Evolutionary conservation across 768 basidiomycete species (phyloP).

Genomic region (Nevesoporus exiguus): DNA sequence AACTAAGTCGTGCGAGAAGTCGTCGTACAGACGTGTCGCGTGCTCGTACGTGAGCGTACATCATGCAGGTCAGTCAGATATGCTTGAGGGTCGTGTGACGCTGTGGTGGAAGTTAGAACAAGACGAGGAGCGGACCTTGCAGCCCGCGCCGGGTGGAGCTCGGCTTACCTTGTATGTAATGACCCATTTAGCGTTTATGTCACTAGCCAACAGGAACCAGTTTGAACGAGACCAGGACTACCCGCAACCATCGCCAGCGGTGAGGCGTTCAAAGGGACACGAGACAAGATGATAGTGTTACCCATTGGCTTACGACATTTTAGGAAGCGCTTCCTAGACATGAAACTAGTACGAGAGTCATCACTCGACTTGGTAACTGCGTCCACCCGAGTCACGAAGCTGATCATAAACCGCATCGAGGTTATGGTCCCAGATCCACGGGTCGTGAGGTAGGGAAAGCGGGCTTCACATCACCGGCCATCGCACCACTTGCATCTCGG

Average conservation of each 20-base stretch:
- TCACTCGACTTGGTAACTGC: too few relatives aligned
- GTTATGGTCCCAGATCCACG: too few relatives aligned
- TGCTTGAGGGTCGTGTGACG: background rate
- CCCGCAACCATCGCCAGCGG: background rate
- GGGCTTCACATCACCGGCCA: too few relatives aligned
- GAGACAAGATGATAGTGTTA: too few relatives aligned
- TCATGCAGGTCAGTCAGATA: background rate
- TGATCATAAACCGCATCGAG: too few relatives aligned
- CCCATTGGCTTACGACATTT: too few relatives aligned
- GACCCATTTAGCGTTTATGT: background rate
- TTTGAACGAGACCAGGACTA: too few relatives aligned
- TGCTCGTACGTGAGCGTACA: conserved; percentile 16
- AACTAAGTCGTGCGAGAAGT: conserved; percentile 8
- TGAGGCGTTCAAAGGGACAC: background rate
- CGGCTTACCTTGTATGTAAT: background rate
- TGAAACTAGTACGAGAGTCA: too few relatives aligned
- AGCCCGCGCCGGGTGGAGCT: conserved; percentile 18
- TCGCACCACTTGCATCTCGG: too few relatives aligned
- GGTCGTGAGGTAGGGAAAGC: too few relatives aligned
- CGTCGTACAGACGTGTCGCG: conserved; percentile 12
- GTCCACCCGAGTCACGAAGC: too few relatives aligned
- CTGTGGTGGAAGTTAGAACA: background rate
- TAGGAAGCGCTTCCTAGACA: too few relatives aligned
- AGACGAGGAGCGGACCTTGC: background rate
- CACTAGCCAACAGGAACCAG: background rate